A percentile compares a stretch with the other conserved stretches of the same genome.
Conservation (phyloP, 192 early-diverging fungal species). For the Rhizoclosmatium sp. region DNA sequence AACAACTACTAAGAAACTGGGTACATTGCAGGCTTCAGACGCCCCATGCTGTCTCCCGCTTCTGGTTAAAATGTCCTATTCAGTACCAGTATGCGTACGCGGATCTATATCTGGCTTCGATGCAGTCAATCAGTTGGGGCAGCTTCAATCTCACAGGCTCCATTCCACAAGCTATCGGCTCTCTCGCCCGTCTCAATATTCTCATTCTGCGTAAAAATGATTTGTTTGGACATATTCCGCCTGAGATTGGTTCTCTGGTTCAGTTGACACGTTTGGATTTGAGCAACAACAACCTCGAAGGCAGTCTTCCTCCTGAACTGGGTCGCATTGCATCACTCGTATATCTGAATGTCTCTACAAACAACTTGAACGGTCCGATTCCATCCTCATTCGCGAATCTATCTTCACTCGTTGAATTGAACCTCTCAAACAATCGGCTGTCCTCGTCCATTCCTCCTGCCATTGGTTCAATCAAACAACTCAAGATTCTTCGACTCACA, state of each 20-base stretch:
- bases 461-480: not conserved
- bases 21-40: not conserved
- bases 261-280: not conserved
- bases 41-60: not conserved
- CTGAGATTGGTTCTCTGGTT: not conserved
- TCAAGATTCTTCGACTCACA: not conserved
- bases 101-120: not conserved
- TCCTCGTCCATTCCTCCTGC: not conserved
- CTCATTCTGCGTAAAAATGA: not conserved
- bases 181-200: not conserved
- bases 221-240: not conserved
- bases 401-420: not conserved
- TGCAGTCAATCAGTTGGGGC: not conserved
- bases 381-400: not conserved
- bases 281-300: not conserved
- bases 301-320: not conserved
- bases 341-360: not conserved
- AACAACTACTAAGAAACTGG: not conserved
- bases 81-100: not conserved
- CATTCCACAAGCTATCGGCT: conserved; percentile 1
- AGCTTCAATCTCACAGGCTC: not conserved
- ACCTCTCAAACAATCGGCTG: not conserved
- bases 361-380: not conserved
- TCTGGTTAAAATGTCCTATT: not conserved
- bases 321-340: not conserved